phyloP scores from a whole-genome alignment of 2,329 filamentous ascomycete genomes.

The Ophiosphaerella herpotricha region DNA sequence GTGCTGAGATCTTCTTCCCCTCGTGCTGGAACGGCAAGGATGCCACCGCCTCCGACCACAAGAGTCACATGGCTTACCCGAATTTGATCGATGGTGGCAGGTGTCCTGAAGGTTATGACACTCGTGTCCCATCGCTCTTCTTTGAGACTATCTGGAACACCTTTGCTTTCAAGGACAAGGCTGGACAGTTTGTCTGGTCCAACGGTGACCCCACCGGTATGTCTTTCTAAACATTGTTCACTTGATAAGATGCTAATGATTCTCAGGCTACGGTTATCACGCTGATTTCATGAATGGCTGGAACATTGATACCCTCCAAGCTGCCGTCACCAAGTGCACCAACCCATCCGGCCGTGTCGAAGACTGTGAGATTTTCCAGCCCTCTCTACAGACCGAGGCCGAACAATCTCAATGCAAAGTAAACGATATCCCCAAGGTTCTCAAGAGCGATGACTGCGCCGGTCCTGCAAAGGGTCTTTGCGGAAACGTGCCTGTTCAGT shows the following conservation, averaged over 20 bases:
- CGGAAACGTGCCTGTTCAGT: slow-evolving; percentile 62
- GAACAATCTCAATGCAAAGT: slow-evolving; percentile 66
- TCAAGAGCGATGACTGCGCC: slow-evolving; percentile 64
- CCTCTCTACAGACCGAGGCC: slow-evolving; percentile 60
- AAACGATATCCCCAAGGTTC: slow-evolving; percentile 55
- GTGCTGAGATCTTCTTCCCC: slow-evolving; percentile 73
- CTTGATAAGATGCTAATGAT: slow-evolving; percentile 15
- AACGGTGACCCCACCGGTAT: slow-evolving; percentile 75
- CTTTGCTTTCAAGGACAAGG: slow-evolving; percentile 54
- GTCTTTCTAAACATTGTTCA: slow-evolving; percentile 41
- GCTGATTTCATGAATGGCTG: slow-evolving; percentile 75
- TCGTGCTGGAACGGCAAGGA: slow-evolving; percentile 73
- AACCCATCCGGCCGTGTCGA: slow-evolving; percentile 68
- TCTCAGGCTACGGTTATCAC: slow-evolving; percentile 69
- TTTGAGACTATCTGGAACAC: slow-evolving; percentile 64
- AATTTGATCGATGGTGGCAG: slow-evolving; percentile 56
- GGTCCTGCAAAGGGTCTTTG: slow-evolving; percentile 66
- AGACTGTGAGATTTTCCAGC: slow-evolving; percentile 74
- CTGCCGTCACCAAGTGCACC: slow-evolving; percentile 74
- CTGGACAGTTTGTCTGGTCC: slow-evolving; percentile 67
- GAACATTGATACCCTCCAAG: slow-evolving; percentile 67
- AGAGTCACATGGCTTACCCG: slow-evolving; percentile 69
- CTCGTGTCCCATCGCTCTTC: slow-evolving; percentile 63
- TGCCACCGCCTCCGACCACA: slow-evolving; percentile 63
- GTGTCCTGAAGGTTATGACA: slow-evolving; percentile 59